A percentile compares a stretch with the other conserved stretches of the same genome.
These are phyloP conservation scores for Podaxis pistillaris DNA, from an alignment of 768 basidiomycete species.

Conservation along the genomic window DNA sequence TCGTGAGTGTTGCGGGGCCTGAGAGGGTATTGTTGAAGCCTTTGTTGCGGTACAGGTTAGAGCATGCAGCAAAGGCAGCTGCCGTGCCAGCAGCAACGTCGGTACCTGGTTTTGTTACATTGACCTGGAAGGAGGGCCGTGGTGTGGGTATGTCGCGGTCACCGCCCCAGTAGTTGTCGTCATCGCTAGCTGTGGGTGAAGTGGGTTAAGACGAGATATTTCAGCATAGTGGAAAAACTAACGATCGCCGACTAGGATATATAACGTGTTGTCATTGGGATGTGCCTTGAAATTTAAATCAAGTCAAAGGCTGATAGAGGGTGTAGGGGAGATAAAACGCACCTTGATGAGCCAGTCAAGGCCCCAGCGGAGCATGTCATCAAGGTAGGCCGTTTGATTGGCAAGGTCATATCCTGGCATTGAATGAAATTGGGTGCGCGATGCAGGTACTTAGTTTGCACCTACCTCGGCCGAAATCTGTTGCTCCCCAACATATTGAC, in stretches of 20 bases:
- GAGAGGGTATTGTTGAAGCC: constrained; percentile 53
- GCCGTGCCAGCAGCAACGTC: constrained; percentile 84
- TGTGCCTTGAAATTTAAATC: constrained; percentile 60
- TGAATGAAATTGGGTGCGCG: constrained; percentile 3
- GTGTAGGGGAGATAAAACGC: constrained; percentile 16
- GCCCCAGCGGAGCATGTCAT: constrained; percentile 87
- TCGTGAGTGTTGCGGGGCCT: constrained; percentile 64
- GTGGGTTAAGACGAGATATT: constrained; percentile 6
- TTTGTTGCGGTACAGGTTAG: constrained; percentile 71
- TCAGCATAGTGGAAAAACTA: constrained; percentile 20
- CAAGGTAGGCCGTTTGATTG: constrained; percentile 90
- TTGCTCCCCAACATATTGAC: constrained; percentile 89
- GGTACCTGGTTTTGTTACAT: constrained; percentile 79
- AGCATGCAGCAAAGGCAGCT: constrained; percentile 86
- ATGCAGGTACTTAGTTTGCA: background rate
- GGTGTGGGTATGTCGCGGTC: constrained; percentile 74
- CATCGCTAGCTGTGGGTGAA: constrained; percentile 44
- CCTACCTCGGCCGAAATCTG: constrained; percentile 76
- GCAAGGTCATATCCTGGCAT: constrained; percentile 72
- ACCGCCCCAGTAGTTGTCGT: constrained; percentile 88
- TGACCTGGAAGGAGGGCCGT: constrained; percentile 78
- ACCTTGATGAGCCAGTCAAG: constrained; percentile 92
- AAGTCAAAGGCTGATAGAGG: background rate
- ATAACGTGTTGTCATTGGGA: constrained; percentile 67
- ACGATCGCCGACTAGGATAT: constrained; percentile 75